Conservation (phyloP, 805 yeast species). For the Nakazawaea ernobii region DNA sequence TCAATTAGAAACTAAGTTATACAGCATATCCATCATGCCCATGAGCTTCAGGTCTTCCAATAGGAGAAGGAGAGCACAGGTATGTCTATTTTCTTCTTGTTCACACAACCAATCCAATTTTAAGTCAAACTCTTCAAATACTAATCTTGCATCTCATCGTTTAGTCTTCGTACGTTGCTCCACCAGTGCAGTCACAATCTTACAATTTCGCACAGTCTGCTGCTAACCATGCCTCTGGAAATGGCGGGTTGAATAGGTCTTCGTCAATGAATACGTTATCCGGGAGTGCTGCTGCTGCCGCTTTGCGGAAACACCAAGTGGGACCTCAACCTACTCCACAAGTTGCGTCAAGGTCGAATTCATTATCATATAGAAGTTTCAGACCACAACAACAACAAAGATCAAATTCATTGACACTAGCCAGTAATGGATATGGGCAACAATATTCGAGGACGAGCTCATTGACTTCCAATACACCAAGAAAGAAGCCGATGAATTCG, state of each 20-base stretch:
- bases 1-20: background rate
- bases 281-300: conserved; percentile 27
- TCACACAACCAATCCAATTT: background rate
- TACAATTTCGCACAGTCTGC: conserved; percentile 16
- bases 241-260: conserved; percentile 13
- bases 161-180: conserved; percentile 1
- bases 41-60: background rate
- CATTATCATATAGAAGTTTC: conserved; percentile 19
- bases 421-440: conserved; percentile 3
- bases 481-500: background rate
- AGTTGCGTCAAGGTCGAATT: conserved; percentile 18
- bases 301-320: conserved; percentile 17
- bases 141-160: background rate
- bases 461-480: background rate
- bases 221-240: conserved; percentile 19
- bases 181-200: conserved; percentile 1
- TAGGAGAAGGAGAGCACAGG: conserved; percentile 1
- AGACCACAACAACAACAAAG: conserved; percentile 9
- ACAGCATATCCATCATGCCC: background rate
- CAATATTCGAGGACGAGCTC: conserved; percentile 1
- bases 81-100: background rate
- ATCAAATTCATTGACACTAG: background rate
- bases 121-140: background rate
- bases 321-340: conserved; percentile 3
- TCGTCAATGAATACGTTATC: conserved; percentile 18